Evolutionary conservation across 2,329 filamentous ascomycete genomes (phyloP).

Genomic region (Pleomassaria siparia): DNA sequence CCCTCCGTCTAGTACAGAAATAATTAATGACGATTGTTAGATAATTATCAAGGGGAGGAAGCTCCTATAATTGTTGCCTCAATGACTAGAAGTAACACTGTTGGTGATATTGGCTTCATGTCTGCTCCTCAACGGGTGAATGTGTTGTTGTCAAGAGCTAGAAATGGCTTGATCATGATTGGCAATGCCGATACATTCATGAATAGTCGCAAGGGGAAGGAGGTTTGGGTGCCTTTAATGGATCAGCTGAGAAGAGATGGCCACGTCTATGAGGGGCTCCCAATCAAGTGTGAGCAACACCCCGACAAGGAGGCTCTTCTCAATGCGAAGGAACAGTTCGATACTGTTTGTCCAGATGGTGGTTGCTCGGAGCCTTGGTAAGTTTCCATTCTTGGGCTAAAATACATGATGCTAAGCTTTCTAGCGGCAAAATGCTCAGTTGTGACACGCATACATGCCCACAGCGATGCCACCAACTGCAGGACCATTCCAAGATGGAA

Average conservation of each 20-base stretch:
- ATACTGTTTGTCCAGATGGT: conserved; percentile 65
- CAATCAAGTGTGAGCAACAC: conserved; percentile 39
- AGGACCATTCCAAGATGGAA: conserved; percentile 59
- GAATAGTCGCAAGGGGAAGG: conserved; percentile 57
- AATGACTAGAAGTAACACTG: conserved; percentile 65
- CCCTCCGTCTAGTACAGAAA: neutral
- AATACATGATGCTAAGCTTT: conserved; percentile 11
- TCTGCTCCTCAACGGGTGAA: conserved; percentile 66
- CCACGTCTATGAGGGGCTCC: conserved; percentile 46
- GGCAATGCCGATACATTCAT: conserved; percentile 70
- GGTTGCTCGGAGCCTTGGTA: conserved; percentile 68
- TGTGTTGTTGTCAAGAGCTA: conserved; percentile 68
- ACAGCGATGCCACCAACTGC: conserved; percentile 62
- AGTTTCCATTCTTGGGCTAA: conserved; percentile 21
- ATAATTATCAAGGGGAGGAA: conserved; percentile 80
- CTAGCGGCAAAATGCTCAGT: conserved; percentile 52
- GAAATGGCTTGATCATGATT: conserved; percentile 67
- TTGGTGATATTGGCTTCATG: conserved; percentile 72
- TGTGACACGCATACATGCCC: conserved; percentile 64
- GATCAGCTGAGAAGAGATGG: conserved; percentile 54
- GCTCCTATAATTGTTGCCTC: conserved; percentile 70
- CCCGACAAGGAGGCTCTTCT: conserved; percentile 49
- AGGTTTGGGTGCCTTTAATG: conserved; percentile 62
- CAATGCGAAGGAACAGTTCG: conserved; percentile 59
- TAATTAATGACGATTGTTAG: conserved; percentile 39